Evolutionary conservation across 305 asterid genomes (phyloP), one percentile per base, ranked within the genome.

Genomic region (Coffea humblotiana): DNA sequence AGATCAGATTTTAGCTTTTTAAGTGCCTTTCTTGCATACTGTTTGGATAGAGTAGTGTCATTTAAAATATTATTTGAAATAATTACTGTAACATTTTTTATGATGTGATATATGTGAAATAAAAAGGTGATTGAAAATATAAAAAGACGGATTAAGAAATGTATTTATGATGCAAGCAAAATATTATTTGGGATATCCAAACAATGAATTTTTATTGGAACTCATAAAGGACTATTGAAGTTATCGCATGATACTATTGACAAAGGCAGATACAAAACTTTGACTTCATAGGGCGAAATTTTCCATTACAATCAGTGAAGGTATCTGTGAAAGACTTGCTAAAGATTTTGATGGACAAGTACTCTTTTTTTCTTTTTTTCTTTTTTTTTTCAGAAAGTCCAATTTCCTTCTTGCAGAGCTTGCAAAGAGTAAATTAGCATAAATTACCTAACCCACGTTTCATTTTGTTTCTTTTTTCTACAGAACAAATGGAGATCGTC

Each of bases 401-500:
- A 40, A 40, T 40, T 49, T 51, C 64, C 64, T 49, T 52, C 21
- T 27, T 73, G 12, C 14, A 10, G 65, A n/a, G 75, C 75, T 37
- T 2, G 23, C 27, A 1, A 67, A 32, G 72, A 16, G 10, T 67
- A 35, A 25, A 67, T 27, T 48, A 74, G 76, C 11, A 12, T 52
- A 43, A 29, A 16, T 15, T 35, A 19, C 45, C 35, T 40, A 16
- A 64, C 21, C 13, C 4, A 54, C 8, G 27, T 16, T 8, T 8
- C 8, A 27, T 70, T 49, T 40, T 49, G n/a, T 51, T 27, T 25
- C 4, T 29, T 70, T 45, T 32, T 64, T 25, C 12, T 77, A 72
- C 66, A 91, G 96, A 91, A 67, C 97, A 93, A 93, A 91, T 90
- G 90, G 97, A 88, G 84, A 92, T 92, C 35, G 89, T 82, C 18